Evolutionary conservation across 768 basidiomycete genomes (phyloP).

Genomic region (Kwoniella sp.): DNA sequence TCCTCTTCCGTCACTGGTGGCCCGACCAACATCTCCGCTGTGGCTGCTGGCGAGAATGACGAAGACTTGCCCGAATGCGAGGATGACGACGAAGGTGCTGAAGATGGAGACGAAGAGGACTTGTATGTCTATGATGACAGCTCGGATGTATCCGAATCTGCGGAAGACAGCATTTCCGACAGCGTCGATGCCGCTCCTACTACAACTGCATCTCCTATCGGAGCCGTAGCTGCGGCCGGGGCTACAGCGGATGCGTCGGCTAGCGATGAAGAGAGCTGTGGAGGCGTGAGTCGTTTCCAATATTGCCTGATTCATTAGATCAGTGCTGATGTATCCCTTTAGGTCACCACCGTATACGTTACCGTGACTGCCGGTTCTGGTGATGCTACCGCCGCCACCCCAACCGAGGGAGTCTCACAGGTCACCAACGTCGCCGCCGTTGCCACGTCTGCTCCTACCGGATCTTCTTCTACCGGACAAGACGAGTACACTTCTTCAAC

Average conservation of each 20-base stretch:
- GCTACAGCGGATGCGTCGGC: conserved; percentile 8
- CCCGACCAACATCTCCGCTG: background rate
- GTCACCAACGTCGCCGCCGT: conserved; percentile 16
- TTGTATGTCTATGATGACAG: background rate
- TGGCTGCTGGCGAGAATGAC: conserved; percentile 11
- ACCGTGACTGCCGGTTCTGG: conserved; percentile 28
- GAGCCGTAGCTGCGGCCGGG: conserved; percentile 13
- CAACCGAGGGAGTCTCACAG: background rate
- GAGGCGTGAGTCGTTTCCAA: conserved; percentile 25
- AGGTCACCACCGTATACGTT: conserved; percentile 39
- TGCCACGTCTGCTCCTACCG: conserved; percentile 6
- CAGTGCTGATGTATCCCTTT: background rate
- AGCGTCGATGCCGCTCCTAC: background rate
- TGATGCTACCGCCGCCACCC: conserved; percentile 4
- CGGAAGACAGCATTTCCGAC: background rate
- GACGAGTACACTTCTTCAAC: background rate
- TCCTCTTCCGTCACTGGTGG: background rate
- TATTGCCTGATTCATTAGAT: background rate
- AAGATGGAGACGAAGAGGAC: conserved; percentile 8
- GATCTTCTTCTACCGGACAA: background rate
- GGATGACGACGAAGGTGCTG: background rate
- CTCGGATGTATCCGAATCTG: background rate
- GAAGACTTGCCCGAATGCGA: conserved; percentile 31
- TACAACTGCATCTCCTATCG: conserved; percentile 10
- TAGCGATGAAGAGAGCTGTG: conserved; percentile 22